Percentiles rank a stretch among this genome's conserved stretches.
Conservation (phyloP, 768 basidiomycete genomes). For the Porpolomopsis calyptriformis region DNA sequence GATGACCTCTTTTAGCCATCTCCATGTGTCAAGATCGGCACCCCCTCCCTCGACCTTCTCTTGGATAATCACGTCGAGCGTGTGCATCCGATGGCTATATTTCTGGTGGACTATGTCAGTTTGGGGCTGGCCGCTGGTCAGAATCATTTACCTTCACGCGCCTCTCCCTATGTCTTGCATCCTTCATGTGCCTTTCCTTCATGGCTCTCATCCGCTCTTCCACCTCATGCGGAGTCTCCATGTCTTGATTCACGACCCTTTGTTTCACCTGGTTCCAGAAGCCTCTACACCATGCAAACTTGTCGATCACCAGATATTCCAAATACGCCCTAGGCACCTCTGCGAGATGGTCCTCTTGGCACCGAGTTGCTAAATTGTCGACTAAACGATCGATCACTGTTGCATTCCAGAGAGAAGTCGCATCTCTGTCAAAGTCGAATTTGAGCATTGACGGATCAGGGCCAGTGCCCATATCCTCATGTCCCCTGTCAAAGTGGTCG, state of each 20-base stretch:
- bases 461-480: neutral
- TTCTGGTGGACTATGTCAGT: neutral
- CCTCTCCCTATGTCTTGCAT: neutral
- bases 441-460: neutral
- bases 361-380: neutral
- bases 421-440: neutral
- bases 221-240: neutral
- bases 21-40: neutral
- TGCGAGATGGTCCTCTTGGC: neutral
- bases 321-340: neutral
- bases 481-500: neutral
- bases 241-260: neutral
- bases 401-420: neutral
- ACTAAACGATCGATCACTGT: neutral
- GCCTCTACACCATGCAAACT: neutral
- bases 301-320: neutral
- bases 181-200: neutral
- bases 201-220: neutral
- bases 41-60: neutral
- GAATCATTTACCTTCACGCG: neutral
- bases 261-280: neutral
- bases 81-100: neutral
- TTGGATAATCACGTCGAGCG: neutral
- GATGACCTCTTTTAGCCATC: neutral
- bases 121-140: neutral